These are phyloP conservation scores for Malus hybrid DNA, from an alignment of 331 rosid genomes.

Conservation along the genomic window DNA sequence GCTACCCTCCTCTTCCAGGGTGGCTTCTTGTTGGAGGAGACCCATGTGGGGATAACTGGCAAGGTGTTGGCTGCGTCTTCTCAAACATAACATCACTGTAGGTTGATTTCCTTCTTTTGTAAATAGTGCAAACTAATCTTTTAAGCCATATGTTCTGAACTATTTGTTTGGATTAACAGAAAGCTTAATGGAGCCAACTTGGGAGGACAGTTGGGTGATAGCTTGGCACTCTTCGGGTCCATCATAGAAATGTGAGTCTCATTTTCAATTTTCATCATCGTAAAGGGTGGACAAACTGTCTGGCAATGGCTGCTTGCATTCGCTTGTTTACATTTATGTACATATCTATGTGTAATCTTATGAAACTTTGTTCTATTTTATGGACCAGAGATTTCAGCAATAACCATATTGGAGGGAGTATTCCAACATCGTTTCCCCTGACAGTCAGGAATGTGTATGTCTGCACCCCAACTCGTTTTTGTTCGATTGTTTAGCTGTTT, in stretches of 20 bases:
- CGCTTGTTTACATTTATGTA: neutral
- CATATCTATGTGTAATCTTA: constrained; percentile 5
- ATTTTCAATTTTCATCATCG: neutral
- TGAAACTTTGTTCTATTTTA: constrained; percentile 24
- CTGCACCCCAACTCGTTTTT: neutral
- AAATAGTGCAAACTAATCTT: neutral
- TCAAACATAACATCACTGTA: constrained; percentile 73
- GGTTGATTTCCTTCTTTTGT: constrained; percentile 10
- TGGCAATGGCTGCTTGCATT: neutral
- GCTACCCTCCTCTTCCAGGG: constrained; percentile 70
- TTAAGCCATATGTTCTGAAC: constrained; percentile 5
- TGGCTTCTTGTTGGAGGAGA: constrained; percentile 84
- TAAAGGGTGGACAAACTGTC: neutral
- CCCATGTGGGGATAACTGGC: constrained; percentile 75
- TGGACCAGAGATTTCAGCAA: constrained; percentile 63
- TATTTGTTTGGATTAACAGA: constrained; percentile 44
- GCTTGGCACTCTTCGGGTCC: constrained; percentile 51
- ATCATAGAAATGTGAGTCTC: constrained; percentile 54
- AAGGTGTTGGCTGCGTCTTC: constrained; percentile 77
- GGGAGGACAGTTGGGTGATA: constrained; percentile 64
- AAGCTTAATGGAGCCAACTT: constrained; percentile 46
- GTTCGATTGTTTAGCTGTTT: neutral
- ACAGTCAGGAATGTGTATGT: constrained; percentile 71
- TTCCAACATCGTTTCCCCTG: constrained; percentile 54
- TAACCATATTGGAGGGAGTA: constrained; percentile 66